Base-by-base conservation (phyloP, 306 rosid species). In the Prinsepia uniflora region DNA sequence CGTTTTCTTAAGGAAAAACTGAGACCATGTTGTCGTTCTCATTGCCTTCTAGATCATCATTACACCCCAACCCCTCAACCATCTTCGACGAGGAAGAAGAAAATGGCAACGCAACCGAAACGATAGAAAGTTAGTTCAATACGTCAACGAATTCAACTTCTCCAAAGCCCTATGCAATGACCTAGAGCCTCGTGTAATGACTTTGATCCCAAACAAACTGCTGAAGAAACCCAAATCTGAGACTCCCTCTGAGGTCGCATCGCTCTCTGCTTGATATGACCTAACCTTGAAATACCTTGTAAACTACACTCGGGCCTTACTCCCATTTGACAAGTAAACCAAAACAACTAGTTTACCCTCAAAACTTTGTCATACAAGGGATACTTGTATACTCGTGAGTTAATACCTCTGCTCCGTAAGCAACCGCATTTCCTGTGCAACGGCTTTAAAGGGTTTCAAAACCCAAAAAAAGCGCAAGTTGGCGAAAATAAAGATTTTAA, bases 11-110 rank as follows among this genome's bases (percentile, higher is more conserved):
- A 1, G 6, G 18, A 0, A 60, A 14, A 36, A n/a, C 1, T 18
- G 5, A 48, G 47, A n/a, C 69, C 39, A 84, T 81, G 89, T 50
- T 81, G 11, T 84, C 89, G 1, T 76, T 81, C 76, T 81, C 86
- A 45, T 63, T 79, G 49, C 77, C 79, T 20, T 81, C 85, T 6
- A 80, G 81, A 59, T 52, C 86, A 17, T 75, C 81, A 9, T 61
- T 82, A 2, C 79, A 79, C 64, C 50, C 82, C 47, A 73, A 11
- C 64, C 50, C 84, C 68, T 63, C 81, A 72, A 45, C n/a, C 74
- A 70, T 61, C 48, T 41, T 65, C 34, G 65, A 42, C 2, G 22
- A 43, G n/a, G 36, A 30, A 30, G 36, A 30, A 2, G 36, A 30
- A 2, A 3, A 30, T 30, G 42, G 54, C 62, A 48, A 30, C 42